Evolutionary conservation across 2,329 filamentous ascomycete species (phyloP).

Genomic region (Bipolaris bicolor): DNA sequence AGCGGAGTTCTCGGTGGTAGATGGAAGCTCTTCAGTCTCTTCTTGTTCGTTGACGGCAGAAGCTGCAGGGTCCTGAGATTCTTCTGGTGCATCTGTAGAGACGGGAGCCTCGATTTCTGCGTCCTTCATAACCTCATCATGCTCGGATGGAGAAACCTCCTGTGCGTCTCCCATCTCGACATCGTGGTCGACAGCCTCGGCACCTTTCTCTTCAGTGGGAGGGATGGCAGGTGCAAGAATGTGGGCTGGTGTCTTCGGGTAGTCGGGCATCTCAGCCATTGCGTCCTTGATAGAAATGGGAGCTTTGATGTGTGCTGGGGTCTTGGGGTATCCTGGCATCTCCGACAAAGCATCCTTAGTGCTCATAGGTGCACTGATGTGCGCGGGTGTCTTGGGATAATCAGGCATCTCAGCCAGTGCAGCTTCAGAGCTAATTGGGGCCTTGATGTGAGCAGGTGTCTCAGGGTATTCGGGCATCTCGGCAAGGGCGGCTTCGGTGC

Average conservation of each 20-base stretch:
- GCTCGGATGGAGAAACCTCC: not conserved
- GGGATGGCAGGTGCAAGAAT: slow-evolving; percentile 1
- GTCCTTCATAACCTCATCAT: not conserved
- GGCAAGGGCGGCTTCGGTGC: slow-evolving; percentile 8
- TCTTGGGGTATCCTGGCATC: slow-evolving; percentile 24
- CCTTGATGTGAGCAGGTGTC: slow-evolving; percentile 15
- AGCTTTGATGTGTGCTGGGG: slow-evolving; percentile 16
- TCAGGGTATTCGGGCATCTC: slow-evolving; percentile 15
- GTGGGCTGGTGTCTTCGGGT: slow-evolving; percentile 11
- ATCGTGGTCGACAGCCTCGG: slow-evolving; percentile 1
- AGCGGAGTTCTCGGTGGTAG: not conserved
- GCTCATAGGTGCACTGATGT: slow-evolving; percentile 11
- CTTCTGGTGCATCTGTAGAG: not conserved
- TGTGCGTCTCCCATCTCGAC: slow-evolving; percentile 8
- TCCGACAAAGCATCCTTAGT: slow-evolving; percentile 18
- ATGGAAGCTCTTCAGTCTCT: not conserved
- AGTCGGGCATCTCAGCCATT: slow-evolving; percentile 6
- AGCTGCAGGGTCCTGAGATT: not conserved
- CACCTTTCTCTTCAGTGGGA: not conserved
- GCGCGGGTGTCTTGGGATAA: slow-evolving; percentile 22
- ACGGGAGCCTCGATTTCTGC: not conserved
- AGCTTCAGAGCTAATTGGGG: slow-evolving; percentile 2
- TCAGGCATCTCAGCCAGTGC: slow-evolving; percentile 10
- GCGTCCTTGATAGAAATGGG: not conserved
- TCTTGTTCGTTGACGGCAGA: not conserved